Evolutionary conservation across 371 early-diverging fungal genomes (phyloP).

Genomic region (Haplosporangium sp.): DNA sequence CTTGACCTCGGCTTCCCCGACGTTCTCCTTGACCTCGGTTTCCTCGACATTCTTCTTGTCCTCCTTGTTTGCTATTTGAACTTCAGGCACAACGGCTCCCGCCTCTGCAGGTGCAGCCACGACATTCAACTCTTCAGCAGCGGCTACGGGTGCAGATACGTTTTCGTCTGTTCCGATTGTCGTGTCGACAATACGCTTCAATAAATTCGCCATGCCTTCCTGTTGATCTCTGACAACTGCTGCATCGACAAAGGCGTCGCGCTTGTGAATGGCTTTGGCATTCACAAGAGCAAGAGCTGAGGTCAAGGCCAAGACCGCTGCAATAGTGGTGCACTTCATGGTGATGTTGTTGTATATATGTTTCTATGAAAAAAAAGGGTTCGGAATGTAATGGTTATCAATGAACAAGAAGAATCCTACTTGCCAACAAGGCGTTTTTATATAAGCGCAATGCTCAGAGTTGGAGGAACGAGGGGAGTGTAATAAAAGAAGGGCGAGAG

Average conservation of each 20-base stretch:
- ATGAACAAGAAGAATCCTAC: too few relatives aligned
- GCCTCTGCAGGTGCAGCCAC: background rate
- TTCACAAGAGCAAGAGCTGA: slow-evolving; percentile 27
- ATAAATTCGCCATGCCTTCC: background rate
- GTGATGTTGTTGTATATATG: background rate
- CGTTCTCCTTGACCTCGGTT: background rate
- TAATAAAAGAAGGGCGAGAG: too few relatives aligned
- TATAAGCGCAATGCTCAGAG: too few relatives aligned
- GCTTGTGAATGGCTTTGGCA: slow-evolving; percentile 12
- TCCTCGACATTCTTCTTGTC: slow-evolving; percentile 3
- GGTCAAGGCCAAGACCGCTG: slow-evolving; percentile 28
- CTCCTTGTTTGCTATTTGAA: background rate
- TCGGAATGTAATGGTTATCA: too few relatives aligned
- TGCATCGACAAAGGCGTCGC: background rate
- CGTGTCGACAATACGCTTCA: slow-evolving; percentile 18
- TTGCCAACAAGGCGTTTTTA: too few relatives aligned
- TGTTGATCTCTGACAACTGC: background rate
- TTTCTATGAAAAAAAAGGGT: background rate
- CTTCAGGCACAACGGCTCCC: background rate
- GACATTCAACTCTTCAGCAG: background rate
- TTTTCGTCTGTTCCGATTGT: slow-evolving; percentile 11
- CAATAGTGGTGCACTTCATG: slow-evolving; percentile 32
- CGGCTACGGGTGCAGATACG: background rate
- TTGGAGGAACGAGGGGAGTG: too few relatives aligned
- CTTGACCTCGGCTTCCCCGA: background rate